phyloP scores from a whole-genome alignment of 1,284 basidiomycete genomes.

The Ustilago cynodontis region DNA sequence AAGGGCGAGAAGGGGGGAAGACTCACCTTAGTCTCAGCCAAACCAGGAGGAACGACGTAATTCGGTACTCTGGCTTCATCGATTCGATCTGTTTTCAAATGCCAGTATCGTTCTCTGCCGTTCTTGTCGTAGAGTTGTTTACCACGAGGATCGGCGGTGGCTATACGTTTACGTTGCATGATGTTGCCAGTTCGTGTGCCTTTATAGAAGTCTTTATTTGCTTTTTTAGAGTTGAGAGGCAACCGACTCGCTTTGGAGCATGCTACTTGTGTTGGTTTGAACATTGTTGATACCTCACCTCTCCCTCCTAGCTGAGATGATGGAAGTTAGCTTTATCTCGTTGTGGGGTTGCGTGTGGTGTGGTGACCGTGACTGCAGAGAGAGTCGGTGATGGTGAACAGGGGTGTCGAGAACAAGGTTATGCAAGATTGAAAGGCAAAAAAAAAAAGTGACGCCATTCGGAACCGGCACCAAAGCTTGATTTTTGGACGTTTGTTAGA shows the following conservation, averaged over 20 bases:
- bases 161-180: conserved; percentile 66
- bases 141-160: conserved; percentile 58
- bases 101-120: conserved; percentile 61
- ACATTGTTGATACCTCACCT: too few relatives aligned
- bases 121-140: conserved; percentile 57
- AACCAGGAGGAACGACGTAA: conserved; percentile 67
- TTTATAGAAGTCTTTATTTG: conserved; percentile 69
- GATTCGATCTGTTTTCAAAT: conserved; percentile 56
- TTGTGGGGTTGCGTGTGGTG: neutral
- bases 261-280: conserved; percentile 57
- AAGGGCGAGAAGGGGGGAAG: neutral
- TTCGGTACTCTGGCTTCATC: conserved; percentile 62
- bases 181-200: conserved; percentile 68
- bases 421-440: conserved; percentile 9
- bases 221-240: conserved; percentile 67
- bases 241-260: conserved; percentile 66
- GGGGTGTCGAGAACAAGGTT: conserved; percentile 15
- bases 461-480: conserved; percentile 22
- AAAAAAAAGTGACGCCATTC: conserved; percentile 23
- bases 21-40: conserved; percentile 62
- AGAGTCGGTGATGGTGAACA: conserved; percentile 2
- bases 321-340: too few relatives aligned
- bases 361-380: neutral
- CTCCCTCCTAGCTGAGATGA: too few relatives aligned
- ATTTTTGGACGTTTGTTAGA: conserved; percentile 17